Evolutionary conservation across 1,284 basidiomycete species (phyloP).

Genomic region (Sphagnurus paluster): DNA sequence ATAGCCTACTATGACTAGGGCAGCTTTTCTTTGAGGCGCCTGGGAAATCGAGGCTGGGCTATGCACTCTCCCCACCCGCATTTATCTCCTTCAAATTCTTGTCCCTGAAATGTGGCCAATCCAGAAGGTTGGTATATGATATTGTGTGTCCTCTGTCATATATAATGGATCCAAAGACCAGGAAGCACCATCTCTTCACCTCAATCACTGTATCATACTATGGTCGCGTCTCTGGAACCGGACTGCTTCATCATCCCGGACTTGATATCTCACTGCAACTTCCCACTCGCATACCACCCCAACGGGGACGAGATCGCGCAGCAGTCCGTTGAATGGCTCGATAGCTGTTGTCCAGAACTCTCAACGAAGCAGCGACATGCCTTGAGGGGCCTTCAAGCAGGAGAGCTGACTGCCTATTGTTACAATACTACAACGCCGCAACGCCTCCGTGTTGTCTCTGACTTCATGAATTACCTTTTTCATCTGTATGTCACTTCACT

Average conservation of each 20-base stretch:
- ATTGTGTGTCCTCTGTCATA: no score
- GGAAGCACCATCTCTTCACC: background rate
- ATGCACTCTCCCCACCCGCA: no score
- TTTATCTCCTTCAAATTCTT: no score
- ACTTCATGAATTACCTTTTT: conserved; percentile 62
- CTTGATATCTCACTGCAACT: conserved; percentile 60
- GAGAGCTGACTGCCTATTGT: conserved; percentile 65
- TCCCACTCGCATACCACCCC: conserved; percentile 51
- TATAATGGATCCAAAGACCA: background rate
- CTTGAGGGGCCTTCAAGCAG: conserved; percentile 60
- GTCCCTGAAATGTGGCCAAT: no score
- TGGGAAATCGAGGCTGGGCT: no score
- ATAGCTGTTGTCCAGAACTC: conserved; percentile 49
- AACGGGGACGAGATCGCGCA: conserved; percentile 54
- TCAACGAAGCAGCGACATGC: conserved; percentile 48
- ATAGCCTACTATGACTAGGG: no score
- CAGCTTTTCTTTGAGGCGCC: no score
- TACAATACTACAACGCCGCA: conserved; percentile 54
- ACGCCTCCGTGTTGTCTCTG: conserved; percentile 60
- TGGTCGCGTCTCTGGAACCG: conserved; percentile 17
- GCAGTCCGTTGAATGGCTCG: conserved; percentile 61
- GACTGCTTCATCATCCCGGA: conserved; percentile 68
- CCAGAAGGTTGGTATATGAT: no score
- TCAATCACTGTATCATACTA: background rate
- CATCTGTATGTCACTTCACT: conserved; percentile 35